Base-by-base conservation (phyloP, 1,284 basidiomycete species). In the Grifola frondosa region DNA sequence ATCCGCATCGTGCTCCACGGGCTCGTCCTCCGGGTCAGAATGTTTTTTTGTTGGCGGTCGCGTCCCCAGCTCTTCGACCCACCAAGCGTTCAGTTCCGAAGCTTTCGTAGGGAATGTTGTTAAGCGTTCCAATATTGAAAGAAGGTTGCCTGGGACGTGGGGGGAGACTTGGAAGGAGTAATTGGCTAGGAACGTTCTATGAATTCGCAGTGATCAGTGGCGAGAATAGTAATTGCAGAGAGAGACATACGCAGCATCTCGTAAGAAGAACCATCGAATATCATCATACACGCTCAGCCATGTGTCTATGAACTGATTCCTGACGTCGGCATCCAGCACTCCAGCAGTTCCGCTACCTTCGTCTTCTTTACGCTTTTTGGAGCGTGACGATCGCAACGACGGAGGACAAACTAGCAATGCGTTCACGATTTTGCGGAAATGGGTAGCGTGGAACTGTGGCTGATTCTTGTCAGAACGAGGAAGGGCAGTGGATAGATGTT, bases 211-310 rank as follows among this genome's bases (percentile, higher is more conserved):
- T n/a, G n/a, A n/a, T n/a, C n/a, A n/a, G n/a, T n/a, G n/a, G n/a
- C n/a, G n/a, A n/a, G n/a, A n/a, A n/a, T n/a, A n/a, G n/a, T n/a
- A 38, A 40, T 15, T 10, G 42, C 15, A 39, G 13, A 21, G 29
- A 32, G 37, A 40, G 26, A 69, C 81, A 40, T 69, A 91, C 86
- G 77, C 80, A 21, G 88, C 73, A 58, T 97, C 93, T 28, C 88
- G 80, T 47, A 97, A 78, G 69, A 97, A 97, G 64, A 90, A 91
- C 85, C 90, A 97, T 45, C 95, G 82, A 20, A 98, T 73, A 62
- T 98, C 97, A 52, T 95, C 91, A 62, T 95, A 71, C 13, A 88
- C 80, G 51, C 81, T 82, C 48, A 91, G 74, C 81, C 84, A 91
- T 9, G 74, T 80, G 28, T 80, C 75, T 44, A 82, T 67, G 58